Evolutionary conservation across 305 asterid species (phyloP).

Genomic region (Withania somnifera): DNA sequence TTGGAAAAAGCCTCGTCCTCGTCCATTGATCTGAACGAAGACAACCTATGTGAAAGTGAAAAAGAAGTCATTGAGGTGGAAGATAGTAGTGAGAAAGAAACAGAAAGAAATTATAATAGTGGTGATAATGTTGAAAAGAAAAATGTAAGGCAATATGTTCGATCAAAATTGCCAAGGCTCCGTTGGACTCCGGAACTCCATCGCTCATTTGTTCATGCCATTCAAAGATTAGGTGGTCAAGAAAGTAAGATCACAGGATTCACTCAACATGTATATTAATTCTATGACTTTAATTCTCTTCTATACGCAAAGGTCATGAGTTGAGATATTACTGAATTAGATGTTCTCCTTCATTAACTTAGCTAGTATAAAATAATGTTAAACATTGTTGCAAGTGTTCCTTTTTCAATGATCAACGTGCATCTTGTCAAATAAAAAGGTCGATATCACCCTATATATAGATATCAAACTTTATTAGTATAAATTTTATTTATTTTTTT

Average conservation of each 20-base stretch:
- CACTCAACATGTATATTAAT: neutral
- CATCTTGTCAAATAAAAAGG: no score
- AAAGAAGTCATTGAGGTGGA: slow-evolving; percentile 16
- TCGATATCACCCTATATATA: no score
- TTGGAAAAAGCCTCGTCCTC: slow-evolving; percentile 9
- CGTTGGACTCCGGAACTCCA: slow-evolving; percentile 92
- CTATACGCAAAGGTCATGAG: neutral
- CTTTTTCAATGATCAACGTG: no score
- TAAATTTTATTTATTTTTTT: no score
- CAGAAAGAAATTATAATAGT: slow-evolving; percentile 10
- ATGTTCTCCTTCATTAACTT: no score
- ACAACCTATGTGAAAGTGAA: neutral
- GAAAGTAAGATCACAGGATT: slow-evolving; percentile 51
- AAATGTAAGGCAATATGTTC: slow-evolving; percentile 52
- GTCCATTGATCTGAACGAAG: slow-evolving; percentile 4
- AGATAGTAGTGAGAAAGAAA: slow-evolving; percentile 12
- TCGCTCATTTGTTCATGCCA: slow-evolving; percentile 75
- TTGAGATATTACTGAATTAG: no score
- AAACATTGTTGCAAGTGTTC: no score
- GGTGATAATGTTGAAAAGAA: slow-evolving; percentile 25
- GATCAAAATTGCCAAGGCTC: slow-evolving; percentile 84
- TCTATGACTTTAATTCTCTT: neutral
- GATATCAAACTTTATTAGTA: no score
- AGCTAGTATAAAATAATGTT: no score
- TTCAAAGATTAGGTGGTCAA: slow-evolving; percentile 85